Base-by-base conservation (phyloP, 1,284 basidiomycete genomes). In the Ustilago crameri region DNA sequence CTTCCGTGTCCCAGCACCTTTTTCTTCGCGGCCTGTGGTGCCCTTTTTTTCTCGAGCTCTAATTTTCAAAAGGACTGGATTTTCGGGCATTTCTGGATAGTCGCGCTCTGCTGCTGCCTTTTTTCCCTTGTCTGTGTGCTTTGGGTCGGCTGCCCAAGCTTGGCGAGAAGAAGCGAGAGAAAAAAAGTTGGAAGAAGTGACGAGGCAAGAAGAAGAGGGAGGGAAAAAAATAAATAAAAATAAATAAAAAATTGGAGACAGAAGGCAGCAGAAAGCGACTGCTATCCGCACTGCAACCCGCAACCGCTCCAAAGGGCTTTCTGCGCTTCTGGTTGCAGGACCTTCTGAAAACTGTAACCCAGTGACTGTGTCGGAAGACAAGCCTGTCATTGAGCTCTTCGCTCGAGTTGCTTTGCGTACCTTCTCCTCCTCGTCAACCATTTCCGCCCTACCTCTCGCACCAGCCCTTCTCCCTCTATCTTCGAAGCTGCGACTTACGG, bases 261-360 rank as follows among this genome's bases (percentile, higher is more conserved):
- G 41, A 42, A 42, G 41, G 41, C 18, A 9, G 20, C 8, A 42
- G 20, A 30, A 51, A 47, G 32, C 43, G 63, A 55, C 50, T 51
- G 52, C 44, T 49, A 51, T 43, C 52, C 41, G 43, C 43, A 22
- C 55, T 55, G 44, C 52, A 37, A 20, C 46, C 27, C 30, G 41
- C 47, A 46, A 26, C 20, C 42, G 15, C 22, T 44, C 30, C n/a
- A n/a, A 44, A 46, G 4, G 57, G 38, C 44, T 53, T 54, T 53
- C 43, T 49, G 35, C 5, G 35, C 35, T 30, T 30, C 30, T 30
- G 30, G 30, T 30, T 30, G 30, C 30, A 30, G 12, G 30, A 30
- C 12, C 30, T 30, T 30, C 30, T 30, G 30, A 30, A 30, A 30
- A 30, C 30, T 10, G 14, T 34, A 5, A 27, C 24, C 24, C 15